Conservation (phyloP, 2,329 filamentous ascomycete genomes). For the Lizonia empirigonia region DNA sequence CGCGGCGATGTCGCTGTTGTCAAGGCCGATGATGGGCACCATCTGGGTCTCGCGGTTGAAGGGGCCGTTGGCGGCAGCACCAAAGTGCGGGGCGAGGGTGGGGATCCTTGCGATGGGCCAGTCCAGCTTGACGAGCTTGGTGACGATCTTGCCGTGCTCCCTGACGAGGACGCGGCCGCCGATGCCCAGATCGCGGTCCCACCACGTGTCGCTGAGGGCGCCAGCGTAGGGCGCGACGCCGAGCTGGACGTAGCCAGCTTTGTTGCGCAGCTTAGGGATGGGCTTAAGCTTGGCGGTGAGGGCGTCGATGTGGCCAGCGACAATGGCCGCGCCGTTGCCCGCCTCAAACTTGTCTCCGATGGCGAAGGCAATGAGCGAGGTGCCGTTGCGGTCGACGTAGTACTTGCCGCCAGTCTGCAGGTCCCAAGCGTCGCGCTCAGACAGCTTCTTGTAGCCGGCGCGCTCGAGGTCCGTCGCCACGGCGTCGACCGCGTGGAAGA, state of each 20-base stretch:
- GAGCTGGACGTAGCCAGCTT: slow-evolving; percentile 84
- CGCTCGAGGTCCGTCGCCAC: slow-evolving; percentile 74
- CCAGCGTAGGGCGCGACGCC: slow-evolving; percentile 94
- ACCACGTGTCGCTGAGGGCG: slow-evolving; percentile 87
- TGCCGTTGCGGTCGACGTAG: slow-evolving; percentile 84
- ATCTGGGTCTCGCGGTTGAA: slow-evolving; percentile 92
- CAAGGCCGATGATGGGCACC: slow-evolving; percentile 90
- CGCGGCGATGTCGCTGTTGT: slow-evolving; percentile 65
- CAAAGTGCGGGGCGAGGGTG: slow-evolving; percentile 92
- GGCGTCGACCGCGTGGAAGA: slow-evolving; percentile 86
- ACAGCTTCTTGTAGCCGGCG: slow-evolving; percentile 78
- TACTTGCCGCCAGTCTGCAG: slow-evolving; percentile 85
- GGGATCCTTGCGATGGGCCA: slow-evolving; percentile 93
- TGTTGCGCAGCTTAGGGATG: slow-evolving; percentile 80
- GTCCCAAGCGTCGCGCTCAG: slow-evolving; percentile 81
- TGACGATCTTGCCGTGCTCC: slow-evolving; percentile 76
- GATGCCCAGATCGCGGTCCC: slow-evolving; percentile 92
- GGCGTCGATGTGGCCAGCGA: slow-evolving; percentile 92
- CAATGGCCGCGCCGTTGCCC: slow-evolving; percentile 85
- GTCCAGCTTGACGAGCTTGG: slow-evolving; percentile 84
- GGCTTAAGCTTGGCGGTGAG: slow-evolving; percentile 91
- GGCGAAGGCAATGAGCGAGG: slow-evolving; percentile 81
- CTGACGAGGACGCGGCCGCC: slow-evolving; percentile 87
- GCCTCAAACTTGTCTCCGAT: slow-evolving; percentile 80
- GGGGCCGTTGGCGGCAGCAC: slow-evolving; percentile 67